Evolutionary conservation across 139 green algal species (phyloP).

Genomic region (Chlorokybus atmophyticus): DNA sequence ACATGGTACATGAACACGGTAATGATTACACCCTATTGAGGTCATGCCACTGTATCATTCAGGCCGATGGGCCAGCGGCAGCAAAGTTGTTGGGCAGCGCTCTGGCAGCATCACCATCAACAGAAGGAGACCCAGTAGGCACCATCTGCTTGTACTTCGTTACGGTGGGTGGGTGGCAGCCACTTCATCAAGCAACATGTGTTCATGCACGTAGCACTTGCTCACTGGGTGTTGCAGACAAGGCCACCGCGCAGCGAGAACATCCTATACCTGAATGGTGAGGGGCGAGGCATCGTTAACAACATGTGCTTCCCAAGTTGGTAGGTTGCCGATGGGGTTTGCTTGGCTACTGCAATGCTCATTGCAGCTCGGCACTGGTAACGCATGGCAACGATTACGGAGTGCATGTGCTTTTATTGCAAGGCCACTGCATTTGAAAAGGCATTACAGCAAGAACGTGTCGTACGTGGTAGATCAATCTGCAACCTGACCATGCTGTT

Average conservation of each 20-base stretch:
- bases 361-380: not conserved
- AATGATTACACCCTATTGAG: too few species aligned
- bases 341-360: not conserved
- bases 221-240: not conserved
- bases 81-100: too few species aligned
- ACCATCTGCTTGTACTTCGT: slow-evolving; percentile 29
- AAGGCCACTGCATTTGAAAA: not conserved
- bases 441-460: not conserved
- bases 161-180: not conserved
- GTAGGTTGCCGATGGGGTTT: not conserved
- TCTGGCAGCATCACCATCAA: too few species aligned
- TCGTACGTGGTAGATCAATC: not conserved
- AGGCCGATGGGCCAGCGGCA: too few species aligned
- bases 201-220: not conserved
- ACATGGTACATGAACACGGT: too few species aligned
- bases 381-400: not conserved
- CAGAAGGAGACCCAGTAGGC: slow-evolving; percentile 8
- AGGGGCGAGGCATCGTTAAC: slow-evolving; percentile 66
- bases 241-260: slow-evolving; percentile 32
- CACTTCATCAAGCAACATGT: not conserved
- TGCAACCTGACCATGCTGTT: not conserved
- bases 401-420: not conserved
- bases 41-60: too few species aligned
- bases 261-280: slow-evolving; percentile 86
- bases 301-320: slow-evolving; percentile 79